These are phyloP conservation scores for Ilyonectria mors-panacis DNA, from an alignment of 2,329 filamentous ascomycete genomes.

Conservation along the genomic window DNA sequence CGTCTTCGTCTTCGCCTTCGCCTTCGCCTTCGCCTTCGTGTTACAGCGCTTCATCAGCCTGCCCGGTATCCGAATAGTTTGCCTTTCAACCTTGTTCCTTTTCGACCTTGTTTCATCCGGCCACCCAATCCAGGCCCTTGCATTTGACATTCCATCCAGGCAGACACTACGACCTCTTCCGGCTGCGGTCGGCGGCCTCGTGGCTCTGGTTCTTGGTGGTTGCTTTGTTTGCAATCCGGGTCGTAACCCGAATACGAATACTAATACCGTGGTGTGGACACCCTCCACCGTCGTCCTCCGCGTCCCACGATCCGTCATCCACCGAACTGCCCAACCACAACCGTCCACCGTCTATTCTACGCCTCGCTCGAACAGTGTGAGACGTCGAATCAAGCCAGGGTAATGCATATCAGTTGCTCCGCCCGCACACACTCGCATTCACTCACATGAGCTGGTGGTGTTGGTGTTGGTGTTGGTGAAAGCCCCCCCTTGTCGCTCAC, in stretches of 20 bases:
- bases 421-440: slow-evolving; percentile 18
- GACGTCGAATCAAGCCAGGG: slow-evolving; percentile 20
- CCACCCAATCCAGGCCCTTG: slow-evolving; percentile 9
- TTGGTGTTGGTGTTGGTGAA: slow-evolving; percentile 9
- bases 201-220: neutral
- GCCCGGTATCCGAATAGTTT: neutral
- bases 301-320: slow-evolving; percentile 8
- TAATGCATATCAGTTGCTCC: slow-evolving; percentile 18
- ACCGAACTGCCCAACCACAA: slow-evolving; percentile 14
- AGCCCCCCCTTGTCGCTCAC: neutral
- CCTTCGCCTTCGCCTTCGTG: slow-evolving; percentile 29
- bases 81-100: neutral
- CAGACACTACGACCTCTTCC: neutral
- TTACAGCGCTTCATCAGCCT: slow-evolving; percentile 3
- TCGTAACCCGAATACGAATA: slow-evolving; percentile 37
- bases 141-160: slow-evolving; percentile 15
- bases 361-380: slow-evolving; percentile 11
- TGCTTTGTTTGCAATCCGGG: neutral
- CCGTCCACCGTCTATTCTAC: slow-evolving; percentile 13
- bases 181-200: neutral
- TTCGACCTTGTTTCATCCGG: slow-evolving; percentile 8
- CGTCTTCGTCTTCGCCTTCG: slow-evolving; percentile 35
- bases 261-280: slow-evolving; percentile 37
- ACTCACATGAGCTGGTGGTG: slow-evolving; percentile 4
- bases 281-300: slow-evolving; percentile 12